Conservation (phyloP, 768 basidiomycete species). For the Phaffia tasmanica region DNA sequence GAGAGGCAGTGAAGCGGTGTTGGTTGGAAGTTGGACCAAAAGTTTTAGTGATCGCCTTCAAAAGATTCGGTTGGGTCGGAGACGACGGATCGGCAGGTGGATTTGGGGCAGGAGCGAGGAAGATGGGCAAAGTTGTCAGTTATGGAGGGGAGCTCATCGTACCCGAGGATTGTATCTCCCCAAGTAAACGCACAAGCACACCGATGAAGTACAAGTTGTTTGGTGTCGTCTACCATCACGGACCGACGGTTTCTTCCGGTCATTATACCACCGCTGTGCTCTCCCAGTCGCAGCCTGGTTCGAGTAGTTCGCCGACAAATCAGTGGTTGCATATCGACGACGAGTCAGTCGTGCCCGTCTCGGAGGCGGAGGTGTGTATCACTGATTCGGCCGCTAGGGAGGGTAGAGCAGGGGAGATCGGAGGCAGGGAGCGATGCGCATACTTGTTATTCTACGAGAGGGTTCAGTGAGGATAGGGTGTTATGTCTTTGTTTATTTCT, state of each 20-base stretch:
- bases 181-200: not conserved
- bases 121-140: conserved; percentile 67
- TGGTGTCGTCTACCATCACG: conserved; percentile 89
- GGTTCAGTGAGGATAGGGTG: conserved; percentile 32
- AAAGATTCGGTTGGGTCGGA: conserved; percentile 79
- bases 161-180: conserved; percentile 40
- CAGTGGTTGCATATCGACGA: conserved; percentile 91
- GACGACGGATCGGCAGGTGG: conserved; percentile 46
- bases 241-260: conserved; percentile 75
- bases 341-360: conserved; percentile 67
- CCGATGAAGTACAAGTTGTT: conserved; percentile 56
- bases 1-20: conserved; percentile 62
- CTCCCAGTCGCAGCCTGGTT: conserved; percentile 41
- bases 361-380: conserved; percentile 38
- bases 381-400: conserved; percentile 58
- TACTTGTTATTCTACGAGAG: conserved; percentile 79
- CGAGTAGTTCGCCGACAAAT: conserved; percentile 37
- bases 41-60: conserved; percentile 76
- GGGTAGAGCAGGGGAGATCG: conserved; percentile 34
- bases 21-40: conserved; percentile 74
- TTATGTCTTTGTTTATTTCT: not conserved
- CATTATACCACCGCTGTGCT: conserved; percentile 91
- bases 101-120: conserved; percentile 45
- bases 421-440: conserved; percentile 57
- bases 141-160: conserved; percentile 72